phyloP scores from a whole-genome alignment of 2,329 filamentous ascomycete genomes.

The Parastagonospora avenae region DNA sequence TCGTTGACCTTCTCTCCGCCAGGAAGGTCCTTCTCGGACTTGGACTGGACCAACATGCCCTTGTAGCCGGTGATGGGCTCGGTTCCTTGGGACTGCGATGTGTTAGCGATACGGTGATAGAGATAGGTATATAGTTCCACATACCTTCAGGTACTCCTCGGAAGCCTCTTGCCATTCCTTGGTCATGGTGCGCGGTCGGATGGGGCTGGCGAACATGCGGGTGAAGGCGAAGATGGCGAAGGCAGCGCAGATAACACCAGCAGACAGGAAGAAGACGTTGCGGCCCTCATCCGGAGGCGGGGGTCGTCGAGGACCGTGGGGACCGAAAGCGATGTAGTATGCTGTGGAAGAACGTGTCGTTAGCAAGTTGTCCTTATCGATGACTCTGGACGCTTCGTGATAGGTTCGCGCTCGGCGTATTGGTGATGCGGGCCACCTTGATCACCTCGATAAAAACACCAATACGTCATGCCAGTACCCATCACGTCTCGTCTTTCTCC shows the following conservation, averaged over 20 bases:
- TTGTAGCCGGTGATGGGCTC: constrained; percentile 48
- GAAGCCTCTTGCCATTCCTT: constrained; percentile 95
- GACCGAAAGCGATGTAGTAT: constrained; percentile 98
- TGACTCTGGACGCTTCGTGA: constrained; percentile 12
- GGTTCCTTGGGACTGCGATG: constrained; percentile 40
- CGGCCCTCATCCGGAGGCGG: constrained; percentile 82
- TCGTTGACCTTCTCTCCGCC: constrained; percentile 34
- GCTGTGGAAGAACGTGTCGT: constrained; percentile 61
- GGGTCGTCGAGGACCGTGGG: constrained; percentile 87
- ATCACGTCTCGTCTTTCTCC: constrained; percentile 15
- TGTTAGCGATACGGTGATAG: constrained; percentile 15
- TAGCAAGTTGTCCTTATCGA: constrained; percentile 23
- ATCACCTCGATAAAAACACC: constrained; percentile 24
- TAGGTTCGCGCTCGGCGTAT: constrained; percentile 14
- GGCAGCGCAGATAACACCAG: constrained; percentile 69
- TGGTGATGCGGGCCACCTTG: constrained; percentile 23
- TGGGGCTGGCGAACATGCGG: constrained; percentile 70
- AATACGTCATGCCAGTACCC: constrained; percentile 37
- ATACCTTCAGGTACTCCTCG: constrained; percentile 92
- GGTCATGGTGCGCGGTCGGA: constrained; percentile 82
- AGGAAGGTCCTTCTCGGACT: constrained; percentile 40
- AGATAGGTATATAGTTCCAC: constrained; percentile 37
- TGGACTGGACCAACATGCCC: constrained; percentile 49
- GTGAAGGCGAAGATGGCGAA: constrained; percentile 73
- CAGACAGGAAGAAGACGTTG: constrained; percentile 76